Base-by-base conservation (phyloP, 345 rosid species). In the Lepidium africanum region DNA sequence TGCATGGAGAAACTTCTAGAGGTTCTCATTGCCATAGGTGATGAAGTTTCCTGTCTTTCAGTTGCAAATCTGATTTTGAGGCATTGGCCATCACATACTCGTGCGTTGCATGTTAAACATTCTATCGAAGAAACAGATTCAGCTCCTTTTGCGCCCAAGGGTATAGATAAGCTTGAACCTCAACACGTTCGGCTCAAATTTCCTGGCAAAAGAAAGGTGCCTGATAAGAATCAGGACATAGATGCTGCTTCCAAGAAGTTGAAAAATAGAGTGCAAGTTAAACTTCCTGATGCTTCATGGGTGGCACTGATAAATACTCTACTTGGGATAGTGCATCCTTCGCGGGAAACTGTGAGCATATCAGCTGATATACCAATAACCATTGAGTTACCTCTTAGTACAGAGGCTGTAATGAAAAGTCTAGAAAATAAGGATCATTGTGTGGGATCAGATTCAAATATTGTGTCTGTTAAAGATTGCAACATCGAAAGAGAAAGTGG, bases 1-100 rank as follows among this genome's bases (percentile, higher is more conserved):
- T 94, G 95, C 83, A 91, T 91, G 99, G 99, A 91, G 87, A 94
- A 94, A 78, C 84, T 94, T 67, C 76, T 94, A 77, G 99, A 94
- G 84, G 88, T 94, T 77, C 97, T 94, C 73, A 91, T 94, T 78
- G 96, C 99, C 76, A 87, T 94, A 66, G 92, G 99, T 76, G 99
- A 94, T 76, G 97, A 94, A 83, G 97, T 89, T 74, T 87, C 99
- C 45, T 94, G 99, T 65, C 90, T 94, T 59, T 83, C 97, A 66
- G 87, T 94, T 42, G 91, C 96, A 40, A 90, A 91, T 67, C 77
- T 94, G 86, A 94, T 94, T 80, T 77, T 94, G 81, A 87, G 92
- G 81, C 97, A 86, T 45, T 94, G 99, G 99, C 99, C 99, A 60
- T 94, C 95, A 23, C 99, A 94, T 87, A 76, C 91, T 78, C 95